Conservation (phyloP, 225 moss, liverwort and hornwort species). For the Bryum argenteum region DNA sequence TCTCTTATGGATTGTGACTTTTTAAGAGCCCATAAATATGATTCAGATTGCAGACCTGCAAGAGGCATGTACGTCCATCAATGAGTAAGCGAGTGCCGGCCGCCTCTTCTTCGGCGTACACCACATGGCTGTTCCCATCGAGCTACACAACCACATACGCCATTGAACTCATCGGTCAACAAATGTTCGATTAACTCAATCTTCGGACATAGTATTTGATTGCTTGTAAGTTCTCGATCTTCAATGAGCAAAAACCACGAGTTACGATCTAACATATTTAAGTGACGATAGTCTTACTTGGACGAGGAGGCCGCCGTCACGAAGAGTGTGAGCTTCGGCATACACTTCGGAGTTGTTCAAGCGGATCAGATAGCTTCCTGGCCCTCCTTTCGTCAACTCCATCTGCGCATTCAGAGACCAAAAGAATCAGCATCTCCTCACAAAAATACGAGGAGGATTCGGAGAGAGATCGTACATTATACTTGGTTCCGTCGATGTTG, state of each 20-base stretch:
- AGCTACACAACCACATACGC: constrained; percentile 60
- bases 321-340: constrained; percentile 86
- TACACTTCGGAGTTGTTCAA: constrained; percentile 83
- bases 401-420: constrained; percentile 52
- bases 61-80: constrained; percentile 89
- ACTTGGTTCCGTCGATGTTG: constrained; percentile 91
- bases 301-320: constrained; percentile 90
- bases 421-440: constrained; percentile 20
- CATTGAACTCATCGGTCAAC: background rate
- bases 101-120: constrained; percentile 95
- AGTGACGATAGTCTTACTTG: constrained; percentile 44
- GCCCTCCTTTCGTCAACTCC: constrained; percentile 85
- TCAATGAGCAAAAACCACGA: background rate
- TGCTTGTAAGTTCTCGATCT: background rate
- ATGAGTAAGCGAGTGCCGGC: constrained; percentile 92
- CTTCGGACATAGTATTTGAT: background rate
- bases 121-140: constrained; percentile 89
- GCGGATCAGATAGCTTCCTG: constrained; percentile 71
- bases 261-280: background rate
- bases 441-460: background rate
- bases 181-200: background rate
- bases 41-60: constrained; percentile 62
- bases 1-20: no score
- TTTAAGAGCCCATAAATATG: background rate
- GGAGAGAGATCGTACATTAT: constrained; percentile 64